Conservation (phyloP, 441 rosid species). For the Euphorbia schlechtendalii region DNA sequence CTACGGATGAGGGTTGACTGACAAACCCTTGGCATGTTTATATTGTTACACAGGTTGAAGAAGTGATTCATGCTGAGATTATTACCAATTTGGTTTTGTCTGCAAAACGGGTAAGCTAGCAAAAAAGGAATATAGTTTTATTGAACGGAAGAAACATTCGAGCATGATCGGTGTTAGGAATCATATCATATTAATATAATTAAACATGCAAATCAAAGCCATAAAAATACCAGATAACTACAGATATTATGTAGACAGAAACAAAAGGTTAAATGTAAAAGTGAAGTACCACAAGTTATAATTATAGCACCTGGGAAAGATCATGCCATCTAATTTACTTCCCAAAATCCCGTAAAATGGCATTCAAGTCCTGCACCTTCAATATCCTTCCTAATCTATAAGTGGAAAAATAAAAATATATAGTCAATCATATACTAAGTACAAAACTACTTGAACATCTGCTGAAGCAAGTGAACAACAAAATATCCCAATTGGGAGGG, state of each 20-base stretch:
- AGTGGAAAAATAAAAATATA: not conserved
- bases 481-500: not conserved
- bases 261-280: not conserved
- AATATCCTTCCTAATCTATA: conserved; percentile 45
- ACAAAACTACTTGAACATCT: not conserved
- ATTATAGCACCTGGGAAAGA: conserved; percentile 55
- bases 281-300: conserved; percentile 5
- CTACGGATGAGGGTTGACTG: too few species aligned
- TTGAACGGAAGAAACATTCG: too few species aligned
- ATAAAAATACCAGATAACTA: not conserved
- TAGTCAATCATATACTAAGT: not conserved
- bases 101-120: too few species aligned
- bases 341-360: conserved; percentile 64
- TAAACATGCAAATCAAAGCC: not conserved
- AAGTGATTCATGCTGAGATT: too few species aligned
- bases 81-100: too few species aligned
- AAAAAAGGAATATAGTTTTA: too few species aligned
- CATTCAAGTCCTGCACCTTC: conserved; percentile 82
- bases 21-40: too few species aligned
- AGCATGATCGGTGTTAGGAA: too few species aligned
- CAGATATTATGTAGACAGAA: not conserved
- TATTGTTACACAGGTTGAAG: too few species aligned
- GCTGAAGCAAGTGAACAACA: not conserved
- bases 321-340: conserved; percentile 54
- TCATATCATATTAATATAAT: too few species aligned